Base-by-base conservation (phyloP, 129 eudicot genomes). In the Logfia minima region DNA sequence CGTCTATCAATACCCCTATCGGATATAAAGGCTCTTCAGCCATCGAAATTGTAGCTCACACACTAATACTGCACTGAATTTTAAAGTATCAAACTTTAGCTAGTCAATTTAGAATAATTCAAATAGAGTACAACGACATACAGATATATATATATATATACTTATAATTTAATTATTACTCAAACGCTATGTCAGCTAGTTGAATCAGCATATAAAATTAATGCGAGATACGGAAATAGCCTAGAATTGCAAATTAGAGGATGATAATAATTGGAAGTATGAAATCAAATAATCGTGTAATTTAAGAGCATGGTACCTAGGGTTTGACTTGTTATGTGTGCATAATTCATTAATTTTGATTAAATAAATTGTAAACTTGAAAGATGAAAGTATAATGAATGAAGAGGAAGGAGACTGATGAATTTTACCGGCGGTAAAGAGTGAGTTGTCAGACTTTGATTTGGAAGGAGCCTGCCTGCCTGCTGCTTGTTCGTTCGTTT, bases 1-100 rank as follows among this genome's bases (percentile, higher is more conserved):
- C 99, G 14, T 95, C 99, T 75, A 95, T 91, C 66, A 95, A 81
- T 26, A 91, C 92, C 3, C 97, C 99, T 76, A 95, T 95, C 19
- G 99, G 99, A 79, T 95, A 95, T 83, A 95, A 69, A 66, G 97
- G 99, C 84, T 91, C 97, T 7, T 95, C 97, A 72, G 70, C 90
- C 93, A 85, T 83, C 60, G 97, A 82, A 90, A 89, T 95, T 61
- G 68, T 84, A 72, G 52, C 69, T 64, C 83, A 77, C 62, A 51
- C 76, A 22, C 55, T 67, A 65, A 0, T 45, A 45, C 53, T 45
- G 53, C 16, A 13, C 16, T 45, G 17, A 11, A 45, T 45, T 45
- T 1, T 13, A 45, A 13, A 45, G 1, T 3, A 45, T 45, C 53
- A 11, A 11, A 43, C 23, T 64, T 65, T 72, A 41, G 32, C 29